Evolutionary conservation across 2,329 filamentous ascomycete genomes (phyloP).

Genomic region (Verruconis gallopava): DNA sequence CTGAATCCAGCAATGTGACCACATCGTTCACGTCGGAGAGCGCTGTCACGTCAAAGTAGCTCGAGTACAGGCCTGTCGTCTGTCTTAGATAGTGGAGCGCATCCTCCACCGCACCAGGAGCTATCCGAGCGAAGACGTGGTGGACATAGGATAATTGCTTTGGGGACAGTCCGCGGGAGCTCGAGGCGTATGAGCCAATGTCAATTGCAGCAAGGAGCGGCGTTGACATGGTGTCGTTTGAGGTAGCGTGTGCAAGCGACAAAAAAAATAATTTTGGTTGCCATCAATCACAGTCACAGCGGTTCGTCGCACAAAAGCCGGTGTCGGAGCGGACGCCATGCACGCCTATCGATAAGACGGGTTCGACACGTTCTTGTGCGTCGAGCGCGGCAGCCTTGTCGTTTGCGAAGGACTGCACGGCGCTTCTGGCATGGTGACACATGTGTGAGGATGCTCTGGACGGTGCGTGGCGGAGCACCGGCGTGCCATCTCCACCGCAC

Average conservation of each 20-base stretch:
- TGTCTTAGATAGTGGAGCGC: constrained; percentile 41
- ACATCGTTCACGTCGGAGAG: constrained; percentile 61
- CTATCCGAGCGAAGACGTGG: constrained; percentile 41
- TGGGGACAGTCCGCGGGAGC: constrained; percentile 37
- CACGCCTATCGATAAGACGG: no score
- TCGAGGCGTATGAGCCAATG: constrained; percentile 28
- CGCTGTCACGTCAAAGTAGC: constrained; percentile 64
- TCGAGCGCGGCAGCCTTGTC: no score
- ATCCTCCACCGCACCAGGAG: constrained; percentile 33
- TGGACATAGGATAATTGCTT: constrained; percentile 43
- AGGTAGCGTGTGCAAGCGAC: background rate
- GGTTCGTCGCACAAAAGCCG: no score
- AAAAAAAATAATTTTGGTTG: no score
- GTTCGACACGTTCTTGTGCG: no score
- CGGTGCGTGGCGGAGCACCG: no score
- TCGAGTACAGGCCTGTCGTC: constrained; percentile 42
- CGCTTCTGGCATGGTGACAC: no score
- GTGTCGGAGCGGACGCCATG: no score
- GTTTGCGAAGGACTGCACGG: no score
- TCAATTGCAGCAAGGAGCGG: constrained; percentile 38
- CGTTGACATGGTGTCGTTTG: constrained; percentile 16
- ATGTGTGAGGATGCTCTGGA: no score
- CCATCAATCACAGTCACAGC: no score
- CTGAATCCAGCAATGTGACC: constrained; percentile 68
- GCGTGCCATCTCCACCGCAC: no score